Evolutionary conservation across 371 early-diverging fungal genomes (phyloP), one percentile per base, ranked within the genome.

Genomic region (Choanephora cucurbitarum): DNA sequence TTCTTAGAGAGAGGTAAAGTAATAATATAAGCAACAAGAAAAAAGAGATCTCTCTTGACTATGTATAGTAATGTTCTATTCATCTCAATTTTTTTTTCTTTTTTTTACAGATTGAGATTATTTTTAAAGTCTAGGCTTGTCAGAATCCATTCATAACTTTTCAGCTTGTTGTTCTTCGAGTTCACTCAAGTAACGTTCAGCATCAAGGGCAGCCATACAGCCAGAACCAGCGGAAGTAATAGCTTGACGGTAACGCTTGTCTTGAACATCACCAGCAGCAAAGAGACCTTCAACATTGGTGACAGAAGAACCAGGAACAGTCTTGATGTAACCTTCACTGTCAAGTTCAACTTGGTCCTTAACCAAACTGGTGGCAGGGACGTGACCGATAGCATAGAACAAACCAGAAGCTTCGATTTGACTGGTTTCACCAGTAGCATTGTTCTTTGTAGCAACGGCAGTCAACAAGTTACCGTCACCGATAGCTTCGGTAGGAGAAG

Each of bases 301-400:
- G 41, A 82, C 64, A 22, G 95, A 82, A 44, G 89, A 87, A 37
- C 92, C 90, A 44, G 94, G 90, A 52, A 86, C 69, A 28, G 92
- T 89, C 63, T 86, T 77, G 58, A 99, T 85, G 75, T 99, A 99
- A 54, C 96, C 95, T 54, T 89, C 90, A 45, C 82, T 80, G 75
- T 96, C 92, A 49, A 91, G 63, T 34, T 88, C 81, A 45, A 97
- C 71, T 68, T 84, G 80, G 31, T 81, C 85, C 75, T 80, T 83
- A 60, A 97, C 88, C 55, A 91, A 76, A 17, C 73, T 55, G 14
- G 92, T 94, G 70, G 97, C 97, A 42, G 99, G 99, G 49, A 73
- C 82, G 75, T 99, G 99, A 37, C 99, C 99, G 66, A 99, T 98
- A 43, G 98, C 99, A 78, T 97, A 99, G 81, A 99, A 99, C 55